Evolutionary conservation across 2,329 filamentous ascomycete genomes (phyloP), one percentile per base, ranked within the genome.

Genomic region (Fusarium oligoseptatum): DNA sequence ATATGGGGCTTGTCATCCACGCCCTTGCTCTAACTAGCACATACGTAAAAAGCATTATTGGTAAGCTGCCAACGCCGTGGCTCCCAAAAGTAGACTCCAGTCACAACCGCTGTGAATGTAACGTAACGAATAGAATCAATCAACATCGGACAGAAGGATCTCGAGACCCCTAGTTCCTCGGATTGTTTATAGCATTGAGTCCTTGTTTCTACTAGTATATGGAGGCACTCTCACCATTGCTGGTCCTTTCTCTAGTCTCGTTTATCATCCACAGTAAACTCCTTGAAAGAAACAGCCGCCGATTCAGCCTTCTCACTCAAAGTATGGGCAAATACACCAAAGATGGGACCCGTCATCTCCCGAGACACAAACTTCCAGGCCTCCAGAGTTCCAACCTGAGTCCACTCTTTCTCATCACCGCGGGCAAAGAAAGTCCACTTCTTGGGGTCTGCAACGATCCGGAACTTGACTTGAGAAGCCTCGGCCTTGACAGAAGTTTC

Each of bases 271-370:
- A 52, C 27, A 34, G n/a, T 34, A 6, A 63, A 63, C 29, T 37
- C n/a, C 6, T 9, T 17, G 6, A 63, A 63, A 8, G 22, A 17
- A 50, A 63, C 60, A 20, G 7, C 20, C 2, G 6, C 29, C 3
- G 41, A 15, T 8, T 52, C 43, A 15, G 2, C 20, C 20, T 39
- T 22, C 29, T 63, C 43, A 39, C 24, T 29, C 60, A 52, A 20
- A 15, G 43, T 43, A 32, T 64, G 48, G 14, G 67, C 62, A 61
- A 66, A 72, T 20, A 66, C 20, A 11, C 70, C 67, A 55, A 70
- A 72, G 10, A 72, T 55, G 1, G 70, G 67, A n/a, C 70, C 64
- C 3, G 64, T 66, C 70, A 68, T 71, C 29, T 68, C 62, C 3
- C 64, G 57, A 12, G 60, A 52, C 4, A 58, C 22, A 20, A 66